Conservation (phyloP, 2,329 filamentous ascomycete genomes). For the Sodiomyces alkalinus region DNA sequence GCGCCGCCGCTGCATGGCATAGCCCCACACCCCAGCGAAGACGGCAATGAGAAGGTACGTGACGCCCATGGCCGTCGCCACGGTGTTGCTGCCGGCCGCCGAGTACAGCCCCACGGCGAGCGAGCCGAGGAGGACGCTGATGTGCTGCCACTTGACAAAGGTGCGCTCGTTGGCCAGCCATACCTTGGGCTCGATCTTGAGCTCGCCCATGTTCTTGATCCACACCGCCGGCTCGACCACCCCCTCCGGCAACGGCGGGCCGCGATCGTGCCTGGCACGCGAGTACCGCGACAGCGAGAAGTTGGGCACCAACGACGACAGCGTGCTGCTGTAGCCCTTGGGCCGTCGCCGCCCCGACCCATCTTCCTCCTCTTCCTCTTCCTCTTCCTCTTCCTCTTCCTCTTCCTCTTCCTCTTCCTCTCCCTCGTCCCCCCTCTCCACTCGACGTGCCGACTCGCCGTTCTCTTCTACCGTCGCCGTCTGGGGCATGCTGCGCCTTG, state of each 20-base stretch:
- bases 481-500: slow-evolving; percentile 13
- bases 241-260: slow-evolving; percentile 57
- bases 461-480: slow-evolving; percentile 4
- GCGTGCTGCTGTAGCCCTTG: slow-evolving; percentile 33
- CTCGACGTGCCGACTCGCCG: slow-evolving; percentile 12
- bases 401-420: slow-evolving; percentile 4
- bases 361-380: slow-evolving; percentile 11
- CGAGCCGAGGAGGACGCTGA: slow-evolving; percentile 72
- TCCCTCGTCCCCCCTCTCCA: slow-evolving; percentile 19
- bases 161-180: slow-evolving; percentile 98
- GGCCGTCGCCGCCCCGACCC: slow-evolving; percentile 19
- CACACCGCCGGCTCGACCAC: slow-evolving; percentile 73
- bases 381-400: slow-evolving; percentile 13
- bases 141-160: slow-evolving; percentile 97
- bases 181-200: slow-evolving; percentile 92
- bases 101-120: slow-evolving; percentile 79
- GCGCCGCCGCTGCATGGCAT: slow-evolving; percentile 62
- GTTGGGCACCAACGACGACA: slow-evolving; percentile 63
- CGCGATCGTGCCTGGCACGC: slow-evolving; percentile 32
- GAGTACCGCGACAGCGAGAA: slow-evolving; percentile 74
- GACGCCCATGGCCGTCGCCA: slow-evolving; percentile 67
- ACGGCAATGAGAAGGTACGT: slow-evolving; percentile 69
- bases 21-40: slow-evolving; percentile 80
- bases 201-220: slow-evolving; percentile 87
- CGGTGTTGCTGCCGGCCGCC: slow-evolving; percentile 63